A percentile compares a stretch with the other conserved stretches of the same genome.
Evolutionary conservation across 495 filamentous ascomycete species (phyloP).

Genomic region (Tuber magnatum): DNA sequence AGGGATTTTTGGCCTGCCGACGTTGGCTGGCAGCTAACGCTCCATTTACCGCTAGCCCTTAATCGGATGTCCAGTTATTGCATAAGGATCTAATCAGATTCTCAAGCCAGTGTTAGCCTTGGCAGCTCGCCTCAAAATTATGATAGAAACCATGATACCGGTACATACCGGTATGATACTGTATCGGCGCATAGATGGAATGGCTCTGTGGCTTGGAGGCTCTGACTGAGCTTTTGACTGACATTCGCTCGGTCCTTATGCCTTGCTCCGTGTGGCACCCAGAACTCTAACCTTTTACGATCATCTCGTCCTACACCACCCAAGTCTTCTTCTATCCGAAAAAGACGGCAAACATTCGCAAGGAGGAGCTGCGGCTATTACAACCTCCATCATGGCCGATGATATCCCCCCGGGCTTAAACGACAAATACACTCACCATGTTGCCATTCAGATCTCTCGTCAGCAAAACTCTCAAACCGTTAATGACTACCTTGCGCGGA

Average conservation of each 20-base stretch:
- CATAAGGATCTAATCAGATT: background rate
- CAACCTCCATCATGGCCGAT: conserved; percentile 20
- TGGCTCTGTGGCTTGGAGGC: background rate
- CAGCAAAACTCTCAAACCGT: conserved; percentile 29
- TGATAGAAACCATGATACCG: background rate
- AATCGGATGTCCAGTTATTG: background rate
- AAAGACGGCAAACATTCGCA: background rate
- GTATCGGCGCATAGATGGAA: too few species aligned
- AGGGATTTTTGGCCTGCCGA: background rate
- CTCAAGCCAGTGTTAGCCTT: background rate
- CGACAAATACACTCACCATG: conserved; percentile 30
- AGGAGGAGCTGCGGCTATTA: background rate
- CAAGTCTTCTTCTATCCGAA: background rate
- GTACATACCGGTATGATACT: too few species aligned
- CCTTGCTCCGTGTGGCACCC: background rate
- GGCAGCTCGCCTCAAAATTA: background rate
- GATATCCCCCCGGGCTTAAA: conserved; percentile 37
- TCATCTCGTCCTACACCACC: background rate
- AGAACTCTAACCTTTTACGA: background rate
- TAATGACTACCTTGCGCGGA: conserved; percentile 38
- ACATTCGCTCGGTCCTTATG: background rate
- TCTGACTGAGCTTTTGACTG: background rate
- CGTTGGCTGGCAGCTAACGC: background rate
- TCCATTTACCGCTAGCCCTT: background rate
- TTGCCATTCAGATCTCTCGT: conserved; percentile 27